These are phyloP conservation scores for Isabelozyma heimii DNA, from an alignment of 805 yeast genomes.

Conservation along the genomic window DNA sequence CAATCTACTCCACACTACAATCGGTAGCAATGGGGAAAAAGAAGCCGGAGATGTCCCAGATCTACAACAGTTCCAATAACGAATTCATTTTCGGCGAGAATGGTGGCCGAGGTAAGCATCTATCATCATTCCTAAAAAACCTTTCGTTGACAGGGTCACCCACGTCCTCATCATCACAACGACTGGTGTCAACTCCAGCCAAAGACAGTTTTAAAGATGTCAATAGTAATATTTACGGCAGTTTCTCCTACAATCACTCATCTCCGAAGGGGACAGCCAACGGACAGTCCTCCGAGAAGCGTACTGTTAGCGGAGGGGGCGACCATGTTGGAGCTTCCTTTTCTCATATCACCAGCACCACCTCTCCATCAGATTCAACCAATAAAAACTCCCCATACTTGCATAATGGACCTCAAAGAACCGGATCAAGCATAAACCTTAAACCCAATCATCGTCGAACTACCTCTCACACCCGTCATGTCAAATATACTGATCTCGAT, in stretches of 20 bases:
- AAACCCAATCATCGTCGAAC: conserved; percentile 7
- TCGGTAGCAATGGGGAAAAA: conserved; percentile 34
- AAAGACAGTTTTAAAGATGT: conserved; percentile 19
- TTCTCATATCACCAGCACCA: conserved; percentile 6
- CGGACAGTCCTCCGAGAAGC: neutral
- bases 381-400: neutral
- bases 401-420: neutral
- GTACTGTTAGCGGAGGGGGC: conserved; percentile 10
- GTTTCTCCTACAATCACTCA: conserved; percentile 23
- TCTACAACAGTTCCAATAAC: conserved; percentile 35
- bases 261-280: conserved; percentile 8
- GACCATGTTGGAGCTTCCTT: conserved; percentile 12
- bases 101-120: conserved; percentile 65
- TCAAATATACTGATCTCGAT: conserved; percentile 67
- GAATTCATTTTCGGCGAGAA: conserved; percentile 67
- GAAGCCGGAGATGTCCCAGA: conserved; percentile 45
- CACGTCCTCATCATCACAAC: conserved; percentile 3
- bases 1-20: no score
- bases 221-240: conserved; percentile 40
- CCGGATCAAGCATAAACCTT: neutral
- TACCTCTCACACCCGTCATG: conserved; percentile 11
- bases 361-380: conserved; percentile 6
- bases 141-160: conserved; percentile 35
- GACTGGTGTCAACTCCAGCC: conserved; percentile 3
- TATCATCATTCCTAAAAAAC: conserved; percentile 49